phyloP scores from a whole-genome alignment of 805 yeast species.

The Kodamaea kaohsiungensis region DNA sequence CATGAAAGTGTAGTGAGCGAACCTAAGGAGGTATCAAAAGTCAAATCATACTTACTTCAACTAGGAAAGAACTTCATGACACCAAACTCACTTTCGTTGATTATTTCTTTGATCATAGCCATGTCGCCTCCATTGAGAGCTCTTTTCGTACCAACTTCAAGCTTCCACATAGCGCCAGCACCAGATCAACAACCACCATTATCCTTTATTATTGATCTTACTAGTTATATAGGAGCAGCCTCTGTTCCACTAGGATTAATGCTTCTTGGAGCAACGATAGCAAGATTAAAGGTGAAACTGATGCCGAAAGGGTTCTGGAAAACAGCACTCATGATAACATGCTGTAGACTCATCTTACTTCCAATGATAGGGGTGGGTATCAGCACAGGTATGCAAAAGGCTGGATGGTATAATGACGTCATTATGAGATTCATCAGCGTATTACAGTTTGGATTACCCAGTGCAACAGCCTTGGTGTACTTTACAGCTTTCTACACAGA shows the following conservation, averaged over 20 bases:
- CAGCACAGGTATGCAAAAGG: conserved; percentile 55
- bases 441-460: conserved; percentile 77
- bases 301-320: conserved; percentile 74
- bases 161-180: conserved; percentile 61
- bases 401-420: conserved; percentile 66
- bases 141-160: conserved; percentile 54
- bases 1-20: background rate
- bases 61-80: conserved; percentile 53
- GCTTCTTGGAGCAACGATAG: conserved; percentile 83
- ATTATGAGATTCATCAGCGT: conserved; percentile 73
- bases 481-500: conserved; percentile 88
- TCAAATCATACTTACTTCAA: conserved; percentile 7
- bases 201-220: conserved; percentile 80
- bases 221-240: conserved; percentile 80
- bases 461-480: conserved; percentile 85
- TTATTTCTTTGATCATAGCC: conserved; percentile 63
- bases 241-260: conserved; percentile 85
- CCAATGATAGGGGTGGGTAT: conserved; percentile 76
- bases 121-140: conserved; percentile 77
- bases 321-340: conserved; percentile 57
- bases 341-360: conserved; percentile 60
- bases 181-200: conserved; percentile 86
- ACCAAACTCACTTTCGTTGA: conserved; percentile 73
- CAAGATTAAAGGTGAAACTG: conserved; percentile 60
- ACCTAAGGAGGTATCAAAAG: background rate